Evolutionary conservation across 208 protist genomes (phyloP), one percentile per base, ranked within the genome.

Genomic region (Crithidia bombi): DNA sequence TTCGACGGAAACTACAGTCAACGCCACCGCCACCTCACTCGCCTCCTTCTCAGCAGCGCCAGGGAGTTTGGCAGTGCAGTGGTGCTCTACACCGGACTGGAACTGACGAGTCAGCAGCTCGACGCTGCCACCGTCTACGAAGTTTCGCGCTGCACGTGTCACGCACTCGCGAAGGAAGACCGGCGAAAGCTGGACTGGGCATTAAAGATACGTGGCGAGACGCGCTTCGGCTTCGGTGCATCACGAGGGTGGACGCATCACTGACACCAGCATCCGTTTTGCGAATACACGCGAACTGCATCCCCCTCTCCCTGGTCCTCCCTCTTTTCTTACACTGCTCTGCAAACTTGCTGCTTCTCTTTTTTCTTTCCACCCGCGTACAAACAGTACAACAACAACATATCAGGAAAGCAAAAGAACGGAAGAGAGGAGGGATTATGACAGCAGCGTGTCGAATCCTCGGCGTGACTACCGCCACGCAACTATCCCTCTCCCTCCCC

Each of bases 51-150:
- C 25, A 2, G 23, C 9, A 55, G 36, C 14, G 72, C 71, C 3
- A 26, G 26, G 10, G 81, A 90, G 46, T 90, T 90, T 46, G 84
- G 72, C 15, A 43, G 65, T 32, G 25, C 38, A 9, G 44, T 21
- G 15, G 63, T 55, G 5, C 43, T 75, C 12, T 26, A 69, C 19
- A 58, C 70, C 5, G 70, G 32, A 17, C 36, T 75, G 30, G 21
- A 43, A 26, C 52, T 75, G 25, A 38, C 1, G n/a, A 7, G 23
- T 15, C 26, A 66, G 3, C 38, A 36, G 19, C n/a, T 36, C 2
- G 23, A 25, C 10, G 23, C 50, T 10, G 49, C 4, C 12, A 11
- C 1, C 6, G 12, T 21, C 3, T 38, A 56, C 30, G 38, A 5
- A 19, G 21, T 68, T 32, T 49, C 49, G 4, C 63, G 63, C n/a